These are phyloP conservation scores for Aspergillus clavatus DNA, from an alignment of 2,329 filamentous ascomycete genomes.

Conservation along the genomic window DNA sequence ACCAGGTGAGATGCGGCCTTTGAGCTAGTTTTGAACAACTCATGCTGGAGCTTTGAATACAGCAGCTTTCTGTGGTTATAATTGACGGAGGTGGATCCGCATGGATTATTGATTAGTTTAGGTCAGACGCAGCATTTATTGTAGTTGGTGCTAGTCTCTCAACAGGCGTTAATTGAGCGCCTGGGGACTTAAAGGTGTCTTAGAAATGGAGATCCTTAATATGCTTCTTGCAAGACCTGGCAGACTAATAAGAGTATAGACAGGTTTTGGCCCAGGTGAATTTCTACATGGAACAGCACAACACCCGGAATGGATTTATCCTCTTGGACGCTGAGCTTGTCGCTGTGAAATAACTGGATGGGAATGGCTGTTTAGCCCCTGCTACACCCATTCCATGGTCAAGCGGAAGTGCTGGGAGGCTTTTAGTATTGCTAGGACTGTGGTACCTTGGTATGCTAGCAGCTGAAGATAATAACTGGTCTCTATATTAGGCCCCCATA, in stretches of 20 bases:
- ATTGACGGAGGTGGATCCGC: constrained; percentile 6
- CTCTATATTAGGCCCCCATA: too few relatives aligned
- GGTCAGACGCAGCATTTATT: constrained; percentile 12
- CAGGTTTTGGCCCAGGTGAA: constrained; percentile 14
- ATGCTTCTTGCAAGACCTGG: constrained; percentile 1
- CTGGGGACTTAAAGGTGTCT: constrained; percentile 14
- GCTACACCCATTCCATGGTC: constrained; percentile 8
- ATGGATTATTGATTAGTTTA: constrained; percentile 8
- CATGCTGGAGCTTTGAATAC: constrained; percentile 1
- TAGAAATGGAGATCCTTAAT: constrained; percentile 12
- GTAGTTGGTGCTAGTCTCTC: constrained; percentile 2
- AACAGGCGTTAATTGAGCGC: constrained; percentile 8
- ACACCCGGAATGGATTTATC: constrained; percentile 11
- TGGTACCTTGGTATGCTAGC: constrained; percentile 18
- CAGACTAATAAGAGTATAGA: constrained; percentile 7
- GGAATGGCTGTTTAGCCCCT: constrained; percentile 8
- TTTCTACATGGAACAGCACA: constrained; percentile 14
- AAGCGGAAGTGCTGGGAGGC: constrained; percentile 6
- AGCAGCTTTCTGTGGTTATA: constrained; percentile 3
- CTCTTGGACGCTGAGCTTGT: constrained; percentile 8
- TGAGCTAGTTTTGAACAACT: constrained; percentile 9
- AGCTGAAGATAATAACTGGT: constrained; percentile 7
- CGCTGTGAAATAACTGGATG: constrained; percentile 9
- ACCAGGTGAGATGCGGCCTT: constrained; percentile 8
- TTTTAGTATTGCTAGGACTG: constrained; percentile 8